Conservation (phyloP, 805 yeast genomes). For the Saturnispora diversa region DNA sequence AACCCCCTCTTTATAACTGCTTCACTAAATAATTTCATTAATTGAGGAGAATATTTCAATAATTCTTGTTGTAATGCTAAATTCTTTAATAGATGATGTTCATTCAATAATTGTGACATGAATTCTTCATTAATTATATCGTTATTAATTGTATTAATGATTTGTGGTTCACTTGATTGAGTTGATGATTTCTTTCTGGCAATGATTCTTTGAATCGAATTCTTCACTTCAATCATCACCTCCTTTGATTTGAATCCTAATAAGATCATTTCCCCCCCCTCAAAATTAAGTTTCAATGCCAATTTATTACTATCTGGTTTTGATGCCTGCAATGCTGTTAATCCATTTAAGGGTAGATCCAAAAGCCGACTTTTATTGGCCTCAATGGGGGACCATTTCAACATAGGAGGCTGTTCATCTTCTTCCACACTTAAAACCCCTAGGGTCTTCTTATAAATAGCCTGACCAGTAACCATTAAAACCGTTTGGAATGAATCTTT, state of each 20-base stretch:
- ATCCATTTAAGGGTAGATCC: constrained; percentile 35
- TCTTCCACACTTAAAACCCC: constrained; percentile 52
- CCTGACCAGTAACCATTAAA: constrained; percentile 29
- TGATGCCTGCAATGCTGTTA: constrained; percentile 56
- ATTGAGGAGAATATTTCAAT: constrained; percentile 55
- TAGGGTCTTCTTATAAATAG: constrained; percentile 43
- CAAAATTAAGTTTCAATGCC: constrained; percentile 47
- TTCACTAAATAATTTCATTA: constrained; percentile 75
- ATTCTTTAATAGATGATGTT: constrained; percentile 46
- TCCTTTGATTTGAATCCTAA: constrained; percentile 65
- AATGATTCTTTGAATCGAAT: constrained; percentile 56
- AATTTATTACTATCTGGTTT: constrained; percentile 59
- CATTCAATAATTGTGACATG: constrained; percentile 19
- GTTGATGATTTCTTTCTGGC: constrained; percentile 55
- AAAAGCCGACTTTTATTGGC: constrained; percentile 33
- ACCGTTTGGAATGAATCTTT: no score
- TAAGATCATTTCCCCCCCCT: constrained; percentile 26
- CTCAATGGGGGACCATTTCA: constrained; percentile 54
- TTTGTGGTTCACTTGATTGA: constrained; percentile 31
- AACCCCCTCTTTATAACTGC: constrained; percentile 74
- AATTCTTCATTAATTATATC: constrained; percentile 4
- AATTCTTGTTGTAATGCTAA: constrained; percentile 71
- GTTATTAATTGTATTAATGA: constrained; percentile 1
- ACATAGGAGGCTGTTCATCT: constrained; percentile 46
- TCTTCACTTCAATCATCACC: constrained; percentile 69